Evolutionary conservation across 805 yeast species (phyloP), one percentile per base, ranked within the genome.

Genomic region (Metschnikowia gelsemii): DNA sequence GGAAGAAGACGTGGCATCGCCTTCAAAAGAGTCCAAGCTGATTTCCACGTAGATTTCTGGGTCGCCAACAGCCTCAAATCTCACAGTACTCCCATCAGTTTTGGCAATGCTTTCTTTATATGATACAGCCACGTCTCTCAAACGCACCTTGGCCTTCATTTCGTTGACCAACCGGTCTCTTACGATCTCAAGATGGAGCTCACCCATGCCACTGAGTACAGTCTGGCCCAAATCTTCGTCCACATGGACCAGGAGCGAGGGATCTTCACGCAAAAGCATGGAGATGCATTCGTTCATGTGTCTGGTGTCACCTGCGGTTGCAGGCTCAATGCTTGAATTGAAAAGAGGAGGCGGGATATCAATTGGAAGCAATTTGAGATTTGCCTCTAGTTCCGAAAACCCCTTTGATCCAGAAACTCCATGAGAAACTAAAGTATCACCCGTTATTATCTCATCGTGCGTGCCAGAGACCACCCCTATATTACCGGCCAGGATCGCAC

Each of bases 151-250:
- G 2, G 95, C 96, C 59, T 84, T 83, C 74, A 89, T 72, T 43
- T 88, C 96, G 31, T 76, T 77, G n/a, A 87, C 64, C 30, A 89
- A 72, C 41, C 97, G 72, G 54, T 87, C 93, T 35, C 73, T 74
- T 1, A 93, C 85, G 50, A 93, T 89, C 52, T 93, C 98, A 36
- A 93, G 71, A 64, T 93, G 99, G 35, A 93, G 71, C 57, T 93
- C 98, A 29, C 99, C 99, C 98, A 91, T 91, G 23, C 99, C 99
- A 14, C 96, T 82, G 22, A 93, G 63, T 20, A 90, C 76, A 2
- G 90, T 82, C 64, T 93, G 97, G 5, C 93, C 96, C 42, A 87
- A 72, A 52, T 91, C 98, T 45, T 87, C 90, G 59, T 93, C 87
- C 36, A 72, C 75, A 3, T 78, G 63, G 6, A 87, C 75, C 22